These are phyloP conservation scores for Fraxinus xanthoxyloides DNA, from an alignment of 305 asterid species.

Conservation along the genomic window DNA sequence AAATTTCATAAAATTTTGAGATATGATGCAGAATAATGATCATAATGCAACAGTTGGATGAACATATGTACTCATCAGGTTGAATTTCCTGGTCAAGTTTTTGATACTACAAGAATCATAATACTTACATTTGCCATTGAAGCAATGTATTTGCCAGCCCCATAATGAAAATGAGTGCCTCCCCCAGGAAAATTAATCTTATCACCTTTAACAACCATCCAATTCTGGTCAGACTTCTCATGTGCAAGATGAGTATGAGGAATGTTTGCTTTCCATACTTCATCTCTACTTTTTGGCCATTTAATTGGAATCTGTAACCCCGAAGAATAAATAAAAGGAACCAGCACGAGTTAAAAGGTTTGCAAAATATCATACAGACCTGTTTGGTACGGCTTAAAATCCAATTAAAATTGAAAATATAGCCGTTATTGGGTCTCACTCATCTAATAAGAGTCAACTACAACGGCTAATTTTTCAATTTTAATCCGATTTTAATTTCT, in stretches of 20 bases:
- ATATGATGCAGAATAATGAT: not conserved
- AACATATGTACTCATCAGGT: not conserved
- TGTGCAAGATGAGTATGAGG: conserved; percentile 95
- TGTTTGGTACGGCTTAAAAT: too few species aligned
- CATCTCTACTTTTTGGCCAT: conserved; percentile 93
- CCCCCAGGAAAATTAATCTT: conserved; percentile 83
- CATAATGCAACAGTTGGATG: not conserved
- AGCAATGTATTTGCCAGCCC: conserved; percentile 88
- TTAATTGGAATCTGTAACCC: conserved; percentile 62
- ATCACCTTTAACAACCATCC: conserved; percentile 91
- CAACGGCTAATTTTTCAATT: too few species aligned
- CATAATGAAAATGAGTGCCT: conserved; percentile 92
- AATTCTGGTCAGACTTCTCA: conserved; percentile 89
- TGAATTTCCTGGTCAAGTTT: not conserved
- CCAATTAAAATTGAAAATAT: too few species aligned
- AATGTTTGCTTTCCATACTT: conserved; percentile 88
- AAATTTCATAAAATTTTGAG: not conserved
- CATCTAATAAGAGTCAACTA: too few species aligned
- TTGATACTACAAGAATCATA: conserved; percentile 1
- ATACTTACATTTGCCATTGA: conserved; percentile 74
- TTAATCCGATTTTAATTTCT: too few species aligned
- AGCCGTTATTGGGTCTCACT: too few species aligned
- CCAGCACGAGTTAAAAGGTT: conserved; percentile 2
- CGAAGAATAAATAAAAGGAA: conserved; percentile 14
- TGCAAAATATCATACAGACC: conserved; percentile 14